Percentiles rank a stretch among this genome's conserved stretches.
These are phyloP conservation scores for Anisodus tanguticus DNA, from an alignment of 257 asterid genomes.

Conservation along the genomic window DNA sequence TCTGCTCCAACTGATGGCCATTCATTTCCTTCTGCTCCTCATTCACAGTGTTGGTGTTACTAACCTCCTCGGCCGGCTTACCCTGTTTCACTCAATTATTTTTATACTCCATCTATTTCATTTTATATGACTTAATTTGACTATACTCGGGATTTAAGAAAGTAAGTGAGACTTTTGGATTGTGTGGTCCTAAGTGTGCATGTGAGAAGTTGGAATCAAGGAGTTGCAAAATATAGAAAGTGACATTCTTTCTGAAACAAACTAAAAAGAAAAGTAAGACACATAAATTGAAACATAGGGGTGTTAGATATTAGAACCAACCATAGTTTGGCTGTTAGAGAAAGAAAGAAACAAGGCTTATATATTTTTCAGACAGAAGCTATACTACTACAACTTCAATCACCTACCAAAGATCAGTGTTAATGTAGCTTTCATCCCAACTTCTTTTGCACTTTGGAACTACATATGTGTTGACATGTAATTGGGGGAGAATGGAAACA, in stretches of 20 bases:
- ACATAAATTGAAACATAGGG: too few relatives aligned
- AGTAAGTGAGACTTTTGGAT: too few relatives aligned
- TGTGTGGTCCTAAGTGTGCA: too few relatives aligned
- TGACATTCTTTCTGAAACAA: too few relatives aligned
- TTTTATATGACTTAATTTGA: too few relatives aligned
- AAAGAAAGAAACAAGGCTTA: background rate
- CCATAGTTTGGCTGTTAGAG: background rate
- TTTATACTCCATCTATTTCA: background rate
- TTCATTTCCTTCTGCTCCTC: constrained; percentile 47
- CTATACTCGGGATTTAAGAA: too few relatives aligned
- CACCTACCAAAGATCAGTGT: background rate
- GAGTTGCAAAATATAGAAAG: too few relatives aligned
- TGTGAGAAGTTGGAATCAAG: too few relatives aligned
- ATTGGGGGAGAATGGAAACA: too few relatives aligned
- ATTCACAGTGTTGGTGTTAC: constrained; percentile 46
- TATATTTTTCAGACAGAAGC: background rate
- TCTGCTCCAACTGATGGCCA: constrained; percentile 53
- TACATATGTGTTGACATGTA: too few relatives aligned
- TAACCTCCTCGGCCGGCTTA: constrained; percentile 51
- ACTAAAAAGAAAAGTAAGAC: too few relatives aligned
- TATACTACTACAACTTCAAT: background rate
- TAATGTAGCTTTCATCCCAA: background rate
- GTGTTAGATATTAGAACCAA: background rate
- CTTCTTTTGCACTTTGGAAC: too few relatives aligned
- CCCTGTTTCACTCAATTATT: constrained; percentile 49